Conservation (phyloP, 2,329 filamentous ascomycete species). For the Sporothrix pseudoabietina region DNA sequence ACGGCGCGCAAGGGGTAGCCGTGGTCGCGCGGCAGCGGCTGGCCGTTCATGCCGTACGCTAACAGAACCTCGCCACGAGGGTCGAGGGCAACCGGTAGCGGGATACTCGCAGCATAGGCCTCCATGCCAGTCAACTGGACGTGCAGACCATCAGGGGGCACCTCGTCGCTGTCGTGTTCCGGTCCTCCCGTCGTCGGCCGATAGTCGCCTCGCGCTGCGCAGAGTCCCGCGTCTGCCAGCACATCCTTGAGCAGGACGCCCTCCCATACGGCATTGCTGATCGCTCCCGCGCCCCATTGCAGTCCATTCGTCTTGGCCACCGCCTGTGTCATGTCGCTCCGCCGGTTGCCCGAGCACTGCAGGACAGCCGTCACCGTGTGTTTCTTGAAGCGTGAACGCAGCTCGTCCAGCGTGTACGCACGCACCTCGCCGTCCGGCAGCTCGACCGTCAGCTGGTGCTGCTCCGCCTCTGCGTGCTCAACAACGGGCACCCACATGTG, state of each 20-base stretch:
- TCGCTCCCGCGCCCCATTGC: slow-evolving; percentile 62
- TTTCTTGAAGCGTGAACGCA: slow-evolving; percentile 54
- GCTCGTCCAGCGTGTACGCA: slow-evolving; percentile 56
- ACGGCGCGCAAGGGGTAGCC: slow-evolving; percentile 65
- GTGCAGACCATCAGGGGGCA: slow-evolving; percentile 53
- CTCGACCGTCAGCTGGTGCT: slow-evolving; percentile 59
- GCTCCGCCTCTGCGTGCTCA: slow-evolving; percentile 40
- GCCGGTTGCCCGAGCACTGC: slow-evolving; percentile 64
- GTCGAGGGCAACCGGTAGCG: slow-evolving; percentile 60
- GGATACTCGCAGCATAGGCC: slow-evolving; percentile 64
- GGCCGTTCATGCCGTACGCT: slow-evolving; percentile 68
- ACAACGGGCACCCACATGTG: slow-evolving; percentile 63
- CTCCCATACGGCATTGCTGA: slow-evolving; percentile 62
- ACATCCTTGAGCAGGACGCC: slow-evolving; percentile 57
- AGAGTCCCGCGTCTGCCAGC: slow-evolving; percentile 57
- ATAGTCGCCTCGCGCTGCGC: slow-evolving; percentile 22
- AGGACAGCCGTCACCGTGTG: slow-evolving; percentile 58
- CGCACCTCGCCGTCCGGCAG: slow-evolving; percentile 56
- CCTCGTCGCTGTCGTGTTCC: slow-evolving; percentile 25
- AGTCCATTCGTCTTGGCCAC: slow-evolving; percentile 57
- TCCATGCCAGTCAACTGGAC: slow-evolving; percentile 62
- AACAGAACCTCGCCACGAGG: slow-evolving; percentile 65
- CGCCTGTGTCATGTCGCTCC: slow-evolving; percentile 59
- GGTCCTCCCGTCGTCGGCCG: slow-evolving; percentile 26
- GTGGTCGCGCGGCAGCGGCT: slow-evolving; percentile 64